phyloP scores from a whole-genome alignment of 345 rosid species.

The Lepidium didymum region DNA sequence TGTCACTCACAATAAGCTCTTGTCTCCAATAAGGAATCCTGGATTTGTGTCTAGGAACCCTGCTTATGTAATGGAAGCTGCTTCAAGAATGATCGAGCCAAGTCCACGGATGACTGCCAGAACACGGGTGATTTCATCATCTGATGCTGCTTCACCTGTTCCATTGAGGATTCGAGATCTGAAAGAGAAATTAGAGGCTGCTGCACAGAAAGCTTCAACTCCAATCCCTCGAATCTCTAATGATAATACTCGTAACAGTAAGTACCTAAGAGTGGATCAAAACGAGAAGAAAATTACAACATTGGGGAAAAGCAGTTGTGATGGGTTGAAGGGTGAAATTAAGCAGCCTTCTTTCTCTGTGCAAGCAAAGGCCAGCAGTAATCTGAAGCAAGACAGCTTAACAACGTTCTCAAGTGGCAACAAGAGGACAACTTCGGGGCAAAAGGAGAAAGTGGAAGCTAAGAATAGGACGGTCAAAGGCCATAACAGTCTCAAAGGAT shows the following conservation, averaged over 20 bases:
- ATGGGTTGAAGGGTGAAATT: conserved; percentile 42
- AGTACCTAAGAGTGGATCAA: conserved; percentile 27
- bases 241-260: conserved; percentile 21
- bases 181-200: conserved; percentile 61
- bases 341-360: conserved; percentile 80
- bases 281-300: conserved; percentile 22
- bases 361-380: conserved; percentile 74
- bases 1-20: conserved; percentile 73
- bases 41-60: conserved; percentile 71
- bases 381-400: conserved; percentile 64
- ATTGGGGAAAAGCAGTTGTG: conserved; percentile 45
- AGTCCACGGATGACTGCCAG: conserved; percentile 44
- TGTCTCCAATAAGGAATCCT: conserved; percentile 94
- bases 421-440: conserved; percentile 14
- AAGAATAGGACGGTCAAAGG: conserved; percentile 50
- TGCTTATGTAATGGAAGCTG: conserved; percentile 95
- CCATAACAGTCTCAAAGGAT: conserved; percentile 49
- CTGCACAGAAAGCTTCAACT: conserved; percentile 40
- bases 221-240: conserved; percentile 11
- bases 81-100: conserved; percentile 72
- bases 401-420: conserved; percentile 20
- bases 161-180: conserved; percentile 59
- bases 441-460: conserved; percentile 49
- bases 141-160: conserved; percentile 57
- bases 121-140: conserved; percentile 42